Evolutionary conservation across 257 asterid genomes (phyloP).

Genomic region (Solanum chilense): DNA sequence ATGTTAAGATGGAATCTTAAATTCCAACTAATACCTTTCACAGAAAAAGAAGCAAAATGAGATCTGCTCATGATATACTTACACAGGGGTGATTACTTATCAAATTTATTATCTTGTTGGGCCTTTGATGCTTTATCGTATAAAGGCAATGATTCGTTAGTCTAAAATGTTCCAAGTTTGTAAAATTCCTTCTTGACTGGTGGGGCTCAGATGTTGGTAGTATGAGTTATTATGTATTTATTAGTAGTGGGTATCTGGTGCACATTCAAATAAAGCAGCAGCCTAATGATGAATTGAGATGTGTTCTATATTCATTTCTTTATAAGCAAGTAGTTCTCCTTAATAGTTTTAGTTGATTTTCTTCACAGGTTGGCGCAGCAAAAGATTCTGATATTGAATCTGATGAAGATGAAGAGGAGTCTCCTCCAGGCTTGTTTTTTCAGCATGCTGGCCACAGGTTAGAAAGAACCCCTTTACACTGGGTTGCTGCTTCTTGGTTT

Average conservation of each 20-base stretch:
- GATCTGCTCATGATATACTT: not conserved
- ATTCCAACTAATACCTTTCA: not conserved
- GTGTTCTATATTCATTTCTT: not conserved
- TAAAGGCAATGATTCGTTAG: not conserved
- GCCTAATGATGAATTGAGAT: not conserved
- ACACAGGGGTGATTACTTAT: not conserved
- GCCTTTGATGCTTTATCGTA: not conserved
- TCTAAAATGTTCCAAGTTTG: not conserved
- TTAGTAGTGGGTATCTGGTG: not conserved
- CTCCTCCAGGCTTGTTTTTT: conserved; percentile 78
- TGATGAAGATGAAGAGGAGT: conserved; percentile 19
- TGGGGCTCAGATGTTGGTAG: not conserved
- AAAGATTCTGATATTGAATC: conserved; percentile 45
- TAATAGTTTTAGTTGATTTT: not conserved
- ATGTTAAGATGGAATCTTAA: not conserved
- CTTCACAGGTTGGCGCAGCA: conserved; percentile 54
- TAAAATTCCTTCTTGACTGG: not conserved
- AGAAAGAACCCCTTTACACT: conserved; percentile 13
- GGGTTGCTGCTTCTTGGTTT: not conserved
- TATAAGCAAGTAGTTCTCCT: not conserved
- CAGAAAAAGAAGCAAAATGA: not conserved
- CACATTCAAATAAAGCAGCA: not conserved
- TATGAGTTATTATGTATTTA: not conserved
- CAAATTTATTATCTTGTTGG: not conserved
- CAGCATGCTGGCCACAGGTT: conserved; percentile 99